phyloP scores from a whole-genome alignment of 495 filamentous ascomycete species.

The Cladorrhinum samala region DNA sequence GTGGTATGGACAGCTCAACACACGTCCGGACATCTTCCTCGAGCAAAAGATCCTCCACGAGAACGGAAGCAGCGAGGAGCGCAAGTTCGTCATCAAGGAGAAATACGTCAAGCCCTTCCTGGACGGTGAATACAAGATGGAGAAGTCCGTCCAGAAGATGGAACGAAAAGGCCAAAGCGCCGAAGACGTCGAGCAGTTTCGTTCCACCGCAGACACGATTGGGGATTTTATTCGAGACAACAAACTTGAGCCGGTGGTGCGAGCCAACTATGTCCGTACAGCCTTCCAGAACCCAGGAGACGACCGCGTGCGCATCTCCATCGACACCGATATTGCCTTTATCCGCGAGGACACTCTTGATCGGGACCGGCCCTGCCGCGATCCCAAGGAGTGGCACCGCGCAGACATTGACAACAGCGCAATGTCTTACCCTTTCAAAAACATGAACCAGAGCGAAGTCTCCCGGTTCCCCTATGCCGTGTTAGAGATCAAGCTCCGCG shows the following conservation, averaged over 20 bases:
- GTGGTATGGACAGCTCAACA: slow-evolving; percentile 82
- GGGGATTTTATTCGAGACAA: slow-evolving; percentile 73
- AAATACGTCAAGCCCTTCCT: slow-evolving; percentile 91
- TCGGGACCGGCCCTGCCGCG: slow-evolving; percentile 73
- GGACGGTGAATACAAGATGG: slow-evolving; percentile 81
- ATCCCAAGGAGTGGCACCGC: slow-evolving; percentile 85
- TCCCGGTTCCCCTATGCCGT: slow-evolving; percentile 86
- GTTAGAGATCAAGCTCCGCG: slow-evolving; percentile 86
- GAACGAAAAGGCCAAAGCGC: slow-evolving; percentile 55
- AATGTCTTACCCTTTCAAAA: slow-evolving; percentile 79
- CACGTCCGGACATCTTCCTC: slow-evolving; percentile 69
- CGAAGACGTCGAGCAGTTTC: slow-evolving; percentile 61
- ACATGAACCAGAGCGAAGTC: slow-evolving; percentile 84
- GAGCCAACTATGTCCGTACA: slow-evolving; percentile 89
- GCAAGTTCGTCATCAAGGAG: slow-evolving; percentile 77
- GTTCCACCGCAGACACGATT: slow-evolving; percentile 66
- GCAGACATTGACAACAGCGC: slow-evolving; percentile 74
- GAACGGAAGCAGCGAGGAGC: slow-evolving; percentile 67
- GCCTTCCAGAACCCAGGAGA: slow-evolving; percentile 96
- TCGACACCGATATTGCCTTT: slow-evolving; percentile 87
- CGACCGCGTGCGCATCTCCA: slow-evolving; percentile 80
- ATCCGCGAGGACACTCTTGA: slow-evolving; percentile 91
- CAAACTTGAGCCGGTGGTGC: slow-evolving; percentile 74
- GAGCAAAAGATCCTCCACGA: slow-evolving; percentile 85
- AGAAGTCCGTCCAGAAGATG: slow-evolving; percentile 82